phyloP scores from a whole-genome alignment of 192 early-diverging fungal species.

The Haplosporangium gracile region DNA sequence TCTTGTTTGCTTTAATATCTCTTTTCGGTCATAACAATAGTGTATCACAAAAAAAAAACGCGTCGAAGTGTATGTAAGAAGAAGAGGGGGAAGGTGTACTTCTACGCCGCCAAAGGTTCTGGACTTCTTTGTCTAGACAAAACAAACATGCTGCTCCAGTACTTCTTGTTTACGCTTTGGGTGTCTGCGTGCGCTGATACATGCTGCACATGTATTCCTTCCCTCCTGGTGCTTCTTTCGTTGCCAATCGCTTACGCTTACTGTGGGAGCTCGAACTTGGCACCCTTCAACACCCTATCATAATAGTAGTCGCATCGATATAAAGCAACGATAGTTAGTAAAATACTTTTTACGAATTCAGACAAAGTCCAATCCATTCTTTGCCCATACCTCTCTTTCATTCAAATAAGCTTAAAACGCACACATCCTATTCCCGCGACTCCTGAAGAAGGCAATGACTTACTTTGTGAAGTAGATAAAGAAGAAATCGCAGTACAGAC shows the following conservation, averaged over 20 bases:
- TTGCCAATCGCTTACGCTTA: slow-evolving; percentile 19
- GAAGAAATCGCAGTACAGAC: slow-evolving; percentile 97
- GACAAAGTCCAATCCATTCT: background rate
- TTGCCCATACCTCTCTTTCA: background rate
- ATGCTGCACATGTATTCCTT: background rate
- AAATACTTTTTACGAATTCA: background rate
- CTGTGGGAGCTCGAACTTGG: slow-evolving; percentile 79
- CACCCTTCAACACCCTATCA: slow-evolving; percentile 74
- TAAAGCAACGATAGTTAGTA: background rate
- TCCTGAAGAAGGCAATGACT: slow-evolving; percentile 9
- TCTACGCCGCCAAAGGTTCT: background rate
- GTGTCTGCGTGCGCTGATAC: background rate
- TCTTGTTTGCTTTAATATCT: background rate
- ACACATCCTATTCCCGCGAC: background rate
- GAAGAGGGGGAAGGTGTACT: background rate
- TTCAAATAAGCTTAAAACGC: background rate
- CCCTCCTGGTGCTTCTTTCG: background rate
- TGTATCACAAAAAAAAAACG: background rate
- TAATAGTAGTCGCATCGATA: slow-evolving; percentile 4
- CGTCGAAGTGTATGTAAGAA: background rate
- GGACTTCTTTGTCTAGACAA: background rate
- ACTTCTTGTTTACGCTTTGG: background rate
- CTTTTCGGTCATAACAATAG: background rate
- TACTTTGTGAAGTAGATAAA: slow-evolving; percentile 93
- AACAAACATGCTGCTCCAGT: background rate